Evolutionary conservation across 2,329 filamentous ascomycete genomes (phyloP).

Genomic region (Stachybotrys elegans): DNA sequence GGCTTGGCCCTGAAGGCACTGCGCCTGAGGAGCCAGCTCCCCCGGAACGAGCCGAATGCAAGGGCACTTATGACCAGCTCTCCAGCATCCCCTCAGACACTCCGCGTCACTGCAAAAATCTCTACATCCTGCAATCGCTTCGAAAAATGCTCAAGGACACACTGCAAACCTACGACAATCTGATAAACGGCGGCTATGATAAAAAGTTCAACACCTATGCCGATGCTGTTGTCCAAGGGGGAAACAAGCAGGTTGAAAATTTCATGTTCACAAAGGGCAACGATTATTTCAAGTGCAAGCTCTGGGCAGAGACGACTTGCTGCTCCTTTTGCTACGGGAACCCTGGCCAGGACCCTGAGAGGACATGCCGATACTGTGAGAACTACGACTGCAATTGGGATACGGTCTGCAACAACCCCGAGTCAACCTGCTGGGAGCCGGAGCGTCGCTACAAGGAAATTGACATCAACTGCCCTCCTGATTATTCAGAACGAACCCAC

Average conservation of each 20-base stretch:
- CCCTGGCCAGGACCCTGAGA: neutral
- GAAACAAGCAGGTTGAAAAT: neutral
- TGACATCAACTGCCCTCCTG: neutral
- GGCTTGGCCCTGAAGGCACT: neutral
- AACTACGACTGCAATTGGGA: neutral
- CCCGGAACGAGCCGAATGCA: neutral
- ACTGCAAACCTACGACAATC: neutral
- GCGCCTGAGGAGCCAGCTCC: neutral
- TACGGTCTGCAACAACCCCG: neutral
- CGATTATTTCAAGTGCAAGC: neutral
- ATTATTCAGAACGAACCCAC: neutral
- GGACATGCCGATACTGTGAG: neutral
- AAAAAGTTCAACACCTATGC: neutral
- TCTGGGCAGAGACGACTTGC: neutral
- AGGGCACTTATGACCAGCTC: neutral
- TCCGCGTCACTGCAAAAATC: neutral
- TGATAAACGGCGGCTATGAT: neutral
- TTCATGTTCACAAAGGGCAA: neutral
- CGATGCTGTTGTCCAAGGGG: neutral
- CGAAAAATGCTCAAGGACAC: neutral
- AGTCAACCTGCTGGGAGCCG: neutral
- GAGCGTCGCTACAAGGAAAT: neutral
- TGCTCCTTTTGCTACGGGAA: neutral
- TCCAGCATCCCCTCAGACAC: neutral
- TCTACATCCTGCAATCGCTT: neutral